These are phyloP conservation scores for Pseudocercospora pini-densiflorae DNA, from an alignment of 2,329 filamentous ascomycete genomes.

Conservation along the genomic window DNA sequence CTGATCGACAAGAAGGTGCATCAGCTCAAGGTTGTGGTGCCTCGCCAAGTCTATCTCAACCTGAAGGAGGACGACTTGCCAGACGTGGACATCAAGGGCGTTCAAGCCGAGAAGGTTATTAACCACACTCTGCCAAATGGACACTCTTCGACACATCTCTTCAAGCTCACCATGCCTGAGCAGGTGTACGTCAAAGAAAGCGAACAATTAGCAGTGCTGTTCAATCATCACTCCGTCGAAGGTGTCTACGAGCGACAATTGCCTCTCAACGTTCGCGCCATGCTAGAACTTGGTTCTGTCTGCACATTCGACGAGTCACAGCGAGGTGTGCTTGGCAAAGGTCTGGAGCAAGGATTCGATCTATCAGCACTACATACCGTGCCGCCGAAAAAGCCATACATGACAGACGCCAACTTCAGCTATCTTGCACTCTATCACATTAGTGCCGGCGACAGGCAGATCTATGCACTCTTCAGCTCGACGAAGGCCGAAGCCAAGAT, in stretches of 20 bases:
- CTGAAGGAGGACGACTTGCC: slow-evolving; percentile 86
- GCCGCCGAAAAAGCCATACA: slow-evolving; percentile 72
- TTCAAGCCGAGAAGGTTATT: slow-evolving; percentile 89
- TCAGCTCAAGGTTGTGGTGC: slow-evolving; percentile 83
- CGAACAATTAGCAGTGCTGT: slow-evolving; percentile 79
- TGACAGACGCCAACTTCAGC: slow-evolving; percentile 68
- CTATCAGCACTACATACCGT: slow-evolving; percentile 73
- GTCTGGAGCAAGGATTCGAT: slow-evolving; percentile 92
- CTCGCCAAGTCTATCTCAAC: slow-evolving; percentile 88
- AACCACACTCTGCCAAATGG: slow-evolving; percentile 93
- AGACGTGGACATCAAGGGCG: slow-evolving; percentile 83
- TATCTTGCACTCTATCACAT: slow-evolving; percentile 96
- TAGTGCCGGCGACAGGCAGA: slow-evolving; percentile 83
- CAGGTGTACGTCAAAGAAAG: slow-evolving; percentile 83
- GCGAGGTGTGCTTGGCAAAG: slow-evolving; percentile 86
- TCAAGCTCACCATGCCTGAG: slow-evolving; percentile 90
- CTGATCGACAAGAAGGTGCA: slow-evolving; percentile 94
- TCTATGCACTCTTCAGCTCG: slow-evolving; percentile 93
- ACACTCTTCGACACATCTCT: slow-evolving; percentile 89
- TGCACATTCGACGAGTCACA: slow-evolving; percentile 94
- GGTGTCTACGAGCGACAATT: slow-evolving; percentile 96
- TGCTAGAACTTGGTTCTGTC: slow-evolving; percentile 85
- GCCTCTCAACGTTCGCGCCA: slow-evolving; percentile 81
- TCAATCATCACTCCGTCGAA: slow-evolving; percentile 93
- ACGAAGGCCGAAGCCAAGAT: slow-evolving; percentile 79